phyloP scores from a whole-genome alignment of 2,329 filamentous ascomycete species.

The Apiospora rasikravindrae region DNA sequence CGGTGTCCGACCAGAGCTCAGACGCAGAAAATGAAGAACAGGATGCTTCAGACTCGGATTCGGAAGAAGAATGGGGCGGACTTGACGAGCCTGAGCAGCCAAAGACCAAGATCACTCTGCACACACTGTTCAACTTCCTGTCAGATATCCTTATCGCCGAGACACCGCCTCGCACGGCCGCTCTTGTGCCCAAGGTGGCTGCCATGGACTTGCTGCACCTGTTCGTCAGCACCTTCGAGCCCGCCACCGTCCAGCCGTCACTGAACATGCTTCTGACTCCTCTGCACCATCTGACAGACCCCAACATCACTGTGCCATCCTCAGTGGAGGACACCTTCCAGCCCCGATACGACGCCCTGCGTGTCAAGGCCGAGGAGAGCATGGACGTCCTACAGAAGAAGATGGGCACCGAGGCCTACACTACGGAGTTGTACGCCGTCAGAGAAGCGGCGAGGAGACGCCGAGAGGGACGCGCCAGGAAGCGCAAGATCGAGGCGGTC shows the following conservation, averaged over 20 bases:
- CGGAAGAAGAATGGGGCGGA: constrained; percentile 47
- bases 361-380: constrained; percentile 74
- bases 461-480: constrained; percentile 76
- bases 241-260: constrained; percentile 62
- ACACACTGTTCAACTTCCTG: constrained; percentile 79
- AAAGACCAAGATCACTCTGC: constrained; percentile 53
- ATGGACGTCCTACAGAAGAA: constrained; percentile 86
- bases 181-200: constrained; percentile 75
- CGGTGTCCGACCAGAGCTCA: constrained; percentile 48
- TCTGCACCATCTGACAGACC: constrained; percentile 84
- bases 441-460: constrained; percentile 74
- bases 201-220: constrained; percentile 77
- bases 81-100: constrained; percentile 43
- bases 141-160: constrained; percentile 82
- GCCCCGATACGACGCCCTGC: constrained; percentile 71
- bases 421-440: constrained; percentile 74
- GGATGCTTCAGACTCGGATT: constrained; percentile 51
- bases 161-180: constrained; percentile 64
- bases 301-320: constrained; percentile 72
- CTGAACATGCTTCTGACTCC: constrained; percentile 65
- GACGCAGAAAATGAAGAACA: constrained; percentile 47
- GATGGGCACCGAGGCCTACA: constrained; percentile 80
- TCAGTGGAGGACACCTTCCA: constrained; percentile 74
- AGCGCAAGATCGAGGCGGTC: constrained; percentile 89
- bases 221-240: constrained; percentile 66